Percentiles rank a stretch among this genome's conserved stretches.
These are phyloP conservation scores for Eimeria acervulina DNA, from an alignment of 169 alveolate genomes.

Conservation along the genomic window DNA sequence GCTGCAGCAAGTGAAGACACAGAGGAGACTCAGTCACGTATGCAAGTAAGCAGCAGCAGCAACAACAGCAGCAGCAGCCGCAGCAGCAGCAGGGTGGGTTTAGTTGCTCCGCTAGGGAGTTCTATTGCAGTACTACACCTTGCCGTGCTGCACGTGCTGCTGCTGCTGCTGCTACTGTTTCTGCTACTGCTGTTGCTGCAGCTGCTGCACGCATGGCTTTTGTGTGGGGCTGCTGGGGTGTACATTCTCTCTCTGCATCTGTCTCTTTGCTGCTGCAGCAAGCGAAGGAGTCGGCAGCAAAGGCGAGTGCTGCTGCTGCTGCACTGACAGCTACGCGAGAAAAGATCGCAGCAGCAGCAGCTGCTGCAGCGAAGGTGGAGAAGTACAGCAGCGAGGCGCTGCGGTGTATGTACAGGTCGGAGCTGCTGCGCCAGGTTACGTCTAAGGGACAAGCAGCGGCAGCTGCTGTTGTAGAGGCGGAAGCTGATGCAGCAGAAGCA, in stretches of 20 bases:
- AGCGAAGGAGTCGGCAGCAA: neutral
- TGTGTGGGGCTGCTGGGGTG: neutral
- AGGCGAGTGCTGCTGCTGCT: too few species aligned
- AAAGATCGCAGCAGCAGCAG: neutral
- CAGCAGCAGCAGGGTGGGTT: slow-evolving; percentile 4
- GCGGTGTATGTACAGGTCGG: slow-evolving; percentile 15
- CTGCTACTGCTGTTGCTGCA: too few species aligned
- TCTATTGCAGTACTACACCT: neutral
- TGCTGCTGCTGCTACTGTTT: neutral
- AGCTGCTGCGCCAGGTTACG: neutral
- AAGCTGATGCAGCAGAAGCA: neutral
- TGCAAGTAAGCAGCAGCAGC: neutral
- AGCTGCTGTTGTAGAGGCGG: neutral
- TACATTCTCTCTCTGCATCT: too few species aligned
- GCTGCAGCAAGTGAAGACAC: neutral
- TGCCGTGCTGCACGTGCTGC: neutral
- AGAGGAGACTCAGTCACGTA: neutral
- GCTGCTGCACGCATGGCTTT: neutral
- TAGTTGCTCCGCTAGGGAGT: neutral
- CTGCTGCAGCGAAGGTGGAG: neutral
- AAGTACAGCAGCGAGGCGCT: neutral
- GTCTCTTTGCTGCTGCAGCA: neutral
- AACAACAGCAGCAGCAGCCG: slow-evolving; percentile 19
- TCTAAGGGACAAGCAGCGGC: slow-evolving; percentile 1
- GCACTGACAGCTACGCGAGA: neutral